Base-by-base conservation (phyloP, 345 rosid species). In the Bruguiera sexangula region DNA sequence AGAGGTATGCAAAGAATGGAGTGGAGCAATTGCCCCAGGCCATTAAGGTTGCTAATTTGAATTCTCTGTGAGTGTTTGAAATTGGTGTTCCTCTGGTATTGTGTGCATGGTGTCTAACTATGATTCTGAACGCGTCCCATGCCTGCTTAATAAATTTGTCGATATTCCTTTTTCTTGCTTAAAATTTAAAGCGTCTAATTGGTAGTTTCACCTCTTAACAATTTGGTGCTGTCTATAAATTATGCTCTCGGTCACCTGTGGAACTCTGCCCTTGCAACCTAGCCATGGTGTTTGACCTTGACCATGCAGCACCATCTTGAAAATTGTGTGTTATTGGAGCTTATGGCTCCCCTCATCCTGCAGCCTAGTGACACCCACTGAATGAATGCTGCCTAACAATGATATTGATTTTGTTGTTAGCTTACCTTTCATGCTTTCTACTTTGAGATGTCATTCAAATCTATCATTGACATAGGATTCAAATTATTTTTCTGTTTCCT, bases 21-120 rank as follows among this genome's bases (percentile, higher is more conserved):
- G 70, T 87, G 53, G 85, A 87, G 54, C 87, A 89, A 67, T 78
- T 94, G 77, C 97, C 98, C 13, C 86, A 79, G 72, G 96, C 98
- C 63, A 86, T 94, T 80, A 84, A 94, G 97, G 97, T 94, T 73
- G 79, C 71, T 68, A 55, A 32, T 74, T 58, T 61, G 11, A 59
- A 62, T 34, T 20, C 67, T 66, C 61, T 59, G 70, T 34, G 79
- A 75, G 70, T 75, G 39, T 22, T 22, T 54, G 43, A 62, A 62
- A 52, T 27, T 22, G 24, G 43, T 60, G 11, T 18, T 74, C 37
- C 55, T 20, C 54, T n/a, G 15, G 59, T 26, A 24, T 22, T 50
- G 29, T 24, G 31, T 19, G 6, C 54, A 20, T n/a, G 16, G n/a
- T 51, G 37, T 61, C 65, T 51, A 37, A 61, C 58, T 16, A 57